phyloP scores from a whole-genome alignment of 805 yeast genomes.

The Candida orba region DNA sequence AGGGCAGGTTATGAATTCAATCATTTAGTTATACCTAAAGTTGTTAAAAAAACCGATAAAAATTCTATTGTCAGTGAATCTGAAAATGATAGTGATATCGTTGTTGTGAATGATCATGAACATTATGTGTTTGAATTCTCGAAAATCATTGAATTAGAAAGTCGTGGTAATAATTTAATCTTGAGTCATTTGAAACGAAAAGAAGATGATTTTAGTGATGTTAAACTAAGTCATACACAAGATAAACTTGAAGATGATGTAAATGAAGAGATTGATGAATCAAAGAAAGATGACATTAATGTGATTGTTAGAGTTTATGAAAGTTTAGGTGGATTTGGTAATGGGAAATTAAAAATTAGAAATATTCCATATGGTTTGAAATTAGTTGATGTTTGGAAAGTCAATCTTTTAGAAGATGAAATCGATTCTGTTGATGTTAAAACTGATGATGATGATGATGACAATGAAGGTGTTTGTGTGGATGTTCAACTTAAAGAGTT shows the following conservation, averaged over 20 bases:
- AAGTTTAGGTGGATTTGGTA: constrained; percentile 72
- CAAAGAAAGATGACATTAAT: constrained; percentile 41
- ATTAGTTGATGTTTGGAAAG: constrained; percentile 24
- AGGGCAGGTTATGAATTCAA: constrained; percentile 77
- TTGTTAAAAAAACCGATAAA: neutral
- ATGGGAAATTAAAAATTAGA: constrained; percentile 41
- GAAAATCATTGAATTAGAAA: constrained; percentile 23
- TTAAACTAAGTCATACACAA: constrained; percentile 1
- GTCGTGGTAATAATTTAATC: constrained; percentile 46
- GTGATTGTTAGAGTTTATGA: constrained; percentile 77
- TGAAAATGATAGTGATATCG: neutral
- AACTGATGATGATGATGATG: neutral
- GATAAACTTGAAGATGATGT: no score
- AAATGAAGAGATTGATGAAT: neutral
- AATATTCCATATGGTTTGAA: constrained; percentile 26
- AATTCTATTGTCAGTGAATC: neutral
- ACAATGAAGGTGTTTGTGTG: constrained; percentile 44
- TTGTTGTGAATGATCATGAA: neutral
- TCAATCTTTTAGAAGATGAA: constrained; percentile 35
- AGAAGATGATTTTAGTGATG: constrained; percentile 60
- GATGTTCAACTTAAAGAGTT: constrained; percentile 45
- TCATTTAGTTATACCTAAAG: constrained; percentile 25
- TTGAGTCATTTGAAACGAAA: constrained; percentile 79
- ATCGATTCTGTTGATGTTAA: constrained; percentile 20
- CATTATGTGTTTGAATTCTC: neutral